Percentiles rank a stretch among this genome's conserved stretches.
These are phyloP conservation scores for Neoscytalidium dimidiatum DNA, from an alignment of 2,329 filamentous ascomycete species.

Conservation along the genomic window DNA sequence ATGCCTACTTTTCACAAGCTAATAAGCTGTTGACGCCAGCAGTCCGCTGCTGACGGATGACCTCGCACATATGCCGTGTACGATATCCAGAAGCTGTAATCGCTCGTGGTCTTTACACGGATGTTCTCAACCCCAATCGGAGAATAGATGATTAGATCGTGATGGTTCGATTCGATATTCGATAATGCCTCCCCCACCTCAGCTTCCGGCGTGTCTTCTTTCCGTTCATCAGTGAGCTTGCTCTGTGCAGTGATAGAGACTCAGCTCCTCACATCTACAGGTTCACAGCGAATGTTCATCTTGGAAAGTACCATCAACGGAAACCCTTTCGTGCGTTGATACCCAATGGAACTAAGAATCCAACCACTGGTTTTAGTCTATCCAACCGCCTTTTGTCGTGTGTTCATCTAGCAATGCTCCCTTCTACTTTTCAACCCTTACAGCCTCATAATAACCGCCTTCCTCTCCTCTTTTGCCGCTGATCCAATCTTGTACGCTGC, in stretches of 20 bases:
- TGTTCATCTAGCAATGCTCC: neutral
- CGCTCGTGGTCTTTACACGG: neutral
- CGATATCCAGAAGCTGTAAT: neutral
- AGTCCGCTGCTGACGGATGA: neutral
- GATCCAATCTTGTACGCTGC: slow-evolving; percentile 12
- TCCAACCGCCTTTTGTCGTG: neutral
- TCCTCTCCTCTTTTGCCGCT: neutral
- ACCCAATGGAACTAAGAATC: no score
- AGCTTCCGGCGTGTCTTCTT: neutral
- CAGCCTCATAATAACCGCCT: neutral
- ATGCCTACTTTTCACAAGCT: neutral
- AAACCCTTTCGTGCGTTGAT: no score
- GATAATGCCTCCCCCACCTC: neutral
- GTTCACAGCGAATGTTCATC: no score
- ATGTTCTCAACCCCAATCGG: neutral
- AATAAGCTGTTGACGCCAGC: neutral
- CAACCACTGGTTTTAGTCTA: neutral
- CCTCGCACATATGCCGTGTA: neutral
- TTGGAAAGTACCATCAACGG: no score
- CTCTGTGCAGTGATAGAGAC: no score
- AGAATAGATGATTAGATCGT: neutral
- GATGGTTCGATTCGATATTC: neutral
- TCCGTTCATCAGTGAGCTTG: neutral
- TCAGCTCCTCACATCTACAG: no score
- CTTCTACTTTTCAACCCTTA: neutral